Conservation (phyloP, 1,139 yeast species). For the Suhomyces chickasaworum region DNA sequence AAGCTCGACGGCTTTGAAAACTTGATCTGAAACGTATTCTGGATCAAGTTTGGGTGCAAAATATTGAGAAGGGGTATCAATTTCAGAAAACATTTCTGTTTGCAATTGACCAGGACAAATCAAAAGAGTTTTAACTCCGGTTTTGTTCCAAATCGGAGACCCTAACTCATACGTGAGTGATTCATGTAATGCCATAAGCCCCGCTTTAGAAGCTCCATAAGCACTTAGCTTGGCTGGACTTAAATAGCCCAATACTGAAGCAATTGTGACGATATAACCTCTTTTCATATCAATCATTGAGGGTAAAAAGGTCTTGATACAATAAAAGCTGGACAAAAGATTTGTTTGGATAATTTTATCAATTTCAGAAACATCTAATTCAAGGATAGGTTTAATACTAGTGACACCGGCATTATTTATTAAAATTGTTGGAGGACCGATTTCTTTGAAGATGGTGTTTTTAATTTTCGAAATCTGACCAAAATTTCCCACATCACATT, state of each 20-base stretch:
- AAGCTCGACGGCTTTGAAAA: slow-evolving; percentile 56
- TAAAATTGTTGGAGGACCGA: slow-evolving; percentile 66
- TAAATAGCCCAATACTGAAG: slow-evolving; percentile 81
- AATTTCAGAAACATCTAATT: slow-evolving; percentile 58
- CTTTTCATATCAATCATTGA: slow-evolving; percentile 61
- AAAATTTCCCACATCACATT: slow-evolving; percentile 68
- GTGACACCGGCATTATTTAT: slow-evolving; percentile 85
- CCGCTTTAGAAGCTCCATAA: slow-evolving; percentile 91
- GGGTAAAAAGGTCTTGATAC: slow-evolving; percentile 71
- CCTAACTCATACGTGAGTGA: slow-evolving; percentile 73
- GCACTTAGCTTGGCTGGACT: slow-evolving; percentile 81
- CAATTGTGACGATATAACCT: slow-evolving; percentile 79
- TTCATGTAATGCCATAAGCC: slow-evolving; percentile 80
- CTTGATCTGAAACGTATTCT: slow-evolving; percentile 56
- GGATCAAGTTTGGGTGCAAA: slow-evolving; percentile 86
- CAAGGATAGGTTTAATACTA: slow-evolving; percentile 57
- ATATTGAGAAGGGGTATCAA: slow-evolving; percentile 67
- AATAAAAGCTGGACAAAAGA: slow-evolving; percentile 66
- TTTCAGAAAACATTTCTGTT: slow-evolving; percentile 71
- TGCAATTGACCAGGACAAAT: slow-evolving; percentile 86
- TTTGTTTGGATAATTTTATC: slow-evolving; percentile 65
- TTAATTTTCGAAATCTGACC: slow-evolving; percentile 38
- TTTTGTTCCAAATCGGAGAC: slow-evolving; percentile 45
- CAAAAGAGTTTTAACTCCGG: slow-evolving; percentile 70
- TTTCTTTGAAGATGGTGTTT: slow-evolving; percentile 39